Conservation (phyloP, 2,329 filamentous ascomycete genomes). For the Westerdykella ornata region DNA sequence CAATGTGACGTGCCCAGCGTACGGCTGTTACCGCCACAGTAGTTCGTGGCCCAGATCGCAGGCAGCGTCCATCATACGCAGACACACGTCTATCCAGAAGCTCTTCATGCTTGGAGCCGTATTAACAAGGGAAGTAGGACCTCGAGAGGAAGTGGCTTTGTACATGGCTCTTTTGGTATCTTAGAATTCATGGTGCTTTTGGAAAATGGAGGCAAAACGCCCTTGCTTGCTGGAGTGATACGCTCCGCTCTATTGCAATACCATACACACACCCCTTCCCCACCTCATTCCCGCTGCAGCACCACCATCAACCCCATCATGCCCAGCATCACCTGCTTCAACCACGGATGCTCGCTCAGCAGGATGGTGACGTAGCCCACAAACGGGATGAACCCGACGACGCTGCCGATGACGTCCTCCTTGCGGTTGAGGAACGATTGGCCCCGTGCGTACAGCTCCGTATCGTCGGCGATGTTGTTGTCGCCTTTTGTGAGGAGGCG, state of each 20-base stretch:
- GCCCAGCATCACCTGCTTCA: conserved; percentile 91
- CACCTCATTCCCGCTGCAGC: conserved; percentile 74
- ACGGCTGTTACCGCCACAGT: no score
- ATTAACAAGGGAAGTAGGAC: no score
- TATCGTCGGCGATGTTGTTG: conserved; percentile 92
- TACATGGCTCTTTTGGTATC: neutral
- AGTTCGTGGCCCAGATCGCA: no score
- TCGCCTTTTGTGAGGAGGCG: conserved; percentile 92
- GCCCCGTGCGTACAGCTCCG: conserved; percentile 76
- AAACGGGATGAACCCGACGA: conserved; percentile 85
- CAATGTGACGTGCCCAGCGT: no score
- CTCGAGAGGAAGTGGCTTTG: conserved; percentile 22
- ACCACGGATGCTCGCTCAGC: conserved; percentile 89
- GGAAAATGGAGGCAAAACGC: no score
- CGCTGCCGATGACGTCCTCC: conserved; percentile 87
- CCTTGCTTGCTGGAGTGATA: no score
- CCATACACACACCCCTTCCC: conserved; percentile 1
- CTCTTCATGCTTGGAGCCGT: no score
- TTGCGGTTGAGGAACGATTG: conserved; percentile 78
- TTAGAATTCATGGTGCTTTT: no score
- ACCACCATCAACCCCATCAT: conserved; percentile 94
- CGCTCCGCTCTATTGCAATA: conserved; percentile 4
- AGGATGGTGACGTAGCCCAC: conserved; percentile 97
- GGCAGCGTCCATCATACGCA: no score
- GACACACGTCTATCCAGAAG: no score